phyloP scores from a whole-genome alignment of 1,139 yeast genomes.

The Magnusiomyces ingens region DNA sequence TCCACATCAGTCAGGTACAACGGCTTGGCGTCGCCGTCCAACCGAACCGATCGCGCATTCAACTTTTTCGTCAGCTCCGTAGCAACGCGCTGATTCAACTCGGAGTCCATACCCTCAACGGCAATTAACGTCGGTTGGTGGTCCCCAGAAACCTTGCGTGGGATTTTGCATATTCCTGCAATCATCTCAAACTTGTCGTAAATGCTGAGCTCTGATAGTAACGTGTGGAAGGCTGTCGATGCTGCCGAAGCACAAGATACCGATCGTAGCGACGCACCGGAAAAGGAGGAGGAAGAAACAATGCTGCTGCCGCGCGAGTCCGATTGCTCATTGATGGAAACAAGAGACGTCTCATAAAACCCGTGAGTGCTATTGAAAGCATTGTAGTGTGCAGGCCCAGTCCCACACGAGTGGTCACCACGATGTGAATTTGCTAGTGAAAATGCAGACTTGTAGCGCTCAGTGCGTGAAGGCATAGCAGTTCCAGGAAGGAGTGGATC shows the following conservation, averaged over 20 bases:
- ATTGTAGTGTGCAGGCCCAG: not conserved
- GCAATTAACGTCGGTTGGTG: not conserved
- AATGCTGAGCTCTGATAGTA: not conserved
- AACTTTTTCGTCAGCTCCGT: not conserved
- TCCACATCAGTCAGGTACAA: not conserved
- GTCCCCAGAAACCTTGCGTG: not conserved
- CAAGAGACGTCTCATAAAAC: not conserved
- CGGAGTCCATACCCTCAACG: not conserved
- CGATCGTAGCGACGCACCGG: not conserved
- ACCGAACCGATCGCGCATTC: not conserved
- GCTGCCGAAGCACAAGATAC: not conserved
- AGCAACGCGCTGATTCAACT: not conserved
- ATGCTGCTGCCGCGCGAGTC: slow-evolving; percentile 3
- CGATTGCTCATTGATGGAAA: slow-evolving; percentile 1
- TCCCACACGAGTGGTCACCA: not conserved
- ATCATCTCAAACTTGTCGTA: not conserved
- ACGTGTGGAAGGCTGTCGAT: not conserved
- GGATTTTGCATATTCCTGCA: not conserved
- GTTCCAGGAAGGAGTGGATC: slow-evolving; percentile 21
- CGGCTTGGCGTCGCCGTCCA: not conserved
- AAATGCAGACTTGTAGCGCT: slow-evolving; percentile 24
- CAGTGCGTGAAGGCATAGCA: slow-evolving; percentile 14
- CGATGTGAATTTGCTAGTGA: slow-evolving; percentile 19
- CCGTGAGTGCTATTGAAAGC: not conserved
- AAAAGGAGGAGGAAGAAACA: not conserved